A percentile compares a stretch with the other conserved stretches of the same genome.
phyloP scores from a whole-genome alignment of 1,284 basidiomycete species.

The Cutaneotrichosporon daszewskae region DNA sequence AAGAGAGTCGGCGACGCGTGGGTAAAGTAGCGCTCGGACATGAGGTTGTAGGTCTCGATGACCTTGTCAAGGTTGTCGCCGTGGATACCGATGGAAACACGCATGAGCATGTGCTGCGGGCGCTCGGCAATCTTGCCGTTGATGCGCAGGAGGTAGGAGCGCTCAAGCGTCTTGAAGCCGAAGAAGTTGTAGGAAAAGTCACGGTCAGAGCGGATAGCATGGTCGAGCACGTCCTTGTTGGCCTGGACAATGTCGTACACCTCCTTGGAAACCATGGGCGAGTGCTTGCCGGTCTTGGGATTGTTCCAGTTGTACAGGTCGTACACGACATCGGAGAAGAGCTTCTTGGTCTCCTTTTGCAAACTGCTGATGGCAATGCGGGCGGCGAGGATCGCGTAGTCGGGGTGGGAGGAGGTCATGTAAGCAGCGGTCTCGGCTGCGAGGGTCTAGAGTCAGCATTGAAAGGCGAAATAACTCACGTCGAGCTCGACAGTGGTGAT shows the following conservation, averaged over 20 bases:
- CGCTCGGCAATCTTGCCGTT: conserved; percentile 93
- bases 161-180: conserved; percentile 98
- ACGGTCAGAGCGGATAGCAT: conserved; percentile 94
- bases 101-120: conserved; percentile 99
- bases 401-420: conserved; percentile 61
- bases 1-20: conserved; percentile 98
- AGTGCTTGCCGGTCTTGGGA: conserved; percentile 83
- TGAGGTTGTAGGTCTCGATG: conserved; percentile 87
- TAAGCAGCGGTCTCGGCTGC: conserved; percentile 69
- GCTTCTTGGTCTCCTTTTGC: conserved; percentile 99
- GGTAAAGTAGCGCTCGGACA: conserved; percentile 96
- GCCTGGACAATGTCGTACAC: conserved; percentile 78
- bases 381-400: conserved; percentile 96
- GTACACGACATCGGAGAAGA: conserved; percentile 83
- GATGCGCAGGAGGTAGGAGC: conserved; percentile 92
- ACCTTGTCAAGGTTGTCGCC: conserved; percentile 82
- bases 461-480: conserved; percentile 11
- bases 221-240: conserved; percentile 80
- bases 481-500: conserved; percentile 92
- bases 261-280: conserved; percentile 88
- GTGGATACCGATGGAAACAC: conserved; percentile 96
- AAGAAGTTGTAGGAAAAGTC: conserved; percentile 98
- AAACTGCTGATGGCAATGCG: conserved; percentile 91
- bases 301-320: conserved; percentile 94
- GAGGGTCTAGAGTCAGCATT: no score